Evolutionary conservation across 2,329 filamentous ascomycete species (phyloP), one percentile per base, ranked within the genome.

Genomic region (Chaetomiaceae sp.): DNA sequence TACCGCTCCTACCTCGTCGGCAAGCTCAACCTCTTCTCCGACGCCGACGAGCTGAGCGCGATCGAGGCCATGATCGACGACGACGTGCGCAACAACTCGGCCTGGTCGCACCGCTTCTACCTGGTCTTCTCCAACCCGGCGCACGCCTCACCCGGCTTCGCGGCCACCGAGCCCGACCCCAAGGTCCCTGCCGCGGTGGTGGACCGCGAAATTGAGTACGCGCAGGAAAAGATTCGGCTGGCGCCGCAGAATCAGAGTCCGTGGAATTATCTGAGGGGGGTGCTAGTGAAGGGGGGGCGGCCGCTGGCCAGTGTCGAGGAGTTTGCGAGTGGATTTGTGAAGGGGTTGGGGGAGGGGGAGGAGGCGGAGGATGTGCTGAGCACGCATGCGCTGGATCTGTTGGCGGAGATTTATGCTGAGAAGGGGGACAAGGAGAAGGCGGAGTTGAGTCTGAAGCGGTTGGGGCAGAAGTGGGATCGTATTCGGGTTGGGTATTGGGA

Each of bases 51-150:
- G 76, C 75, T 95, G 19, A 71, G 75, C 47, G 84, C 85, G 55
- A 82, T 89, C 31, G 87, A 94, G 66, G 71, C 72, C 36, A 80
- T 96, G 69, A 80, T 99, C 54, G 76, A 82, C 53, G 75, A 82
- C 31, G 94, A 99, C 70, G 84, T 97, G 55, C 82, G 91, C 65
- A 99, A 99, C 74, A 99, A 99, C 71, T 94, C 88, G 40, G 94
- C 92, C 15, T 99, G 94, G 94, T 95, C 92, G 61, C 92, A 99
- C 75, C 85, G 94, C 47, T 97, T 94, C 77, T 96, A 92, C 69
- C 69, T 97, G n/a, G 83, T 92, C 17, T 95, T 96, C 61, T 80
- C 81, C 68, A 75, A 79, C 75, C 85, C 77, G 19, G 73, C 62
- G 1, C 63, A 72, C 22, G 72, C 74, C 12, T 83, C 79, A 0